A percentile compares a stretch with the other conserved stretches of the same genome.
phyloP scores from a whole-genome alignment of 2,329 filamentous ascomycete genomes.

The Venturia carpophila region DNA sequence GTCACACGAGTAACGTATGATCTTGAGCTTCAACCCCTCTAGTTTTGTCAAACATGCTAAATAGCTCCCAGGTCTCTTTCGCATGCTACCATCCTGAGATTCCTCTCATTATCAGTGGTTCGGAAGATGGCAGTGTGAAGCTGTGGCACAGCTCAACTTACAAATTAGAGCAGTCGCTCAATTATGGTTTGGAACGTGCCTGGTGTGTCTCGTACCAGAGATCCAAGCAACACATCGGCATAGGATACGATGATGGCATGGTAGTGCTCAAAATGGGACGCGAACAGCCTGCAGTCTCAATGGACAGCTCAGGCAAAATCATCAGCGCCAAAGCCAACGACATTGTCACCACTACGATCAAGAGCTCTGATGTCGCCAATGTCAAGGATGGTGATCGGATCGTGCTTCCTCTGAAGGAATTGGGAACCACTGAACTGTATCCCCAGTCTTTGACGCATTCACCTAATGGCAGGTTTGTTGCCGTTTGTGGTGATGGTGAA shows the following conservation, averaged over 20 bases:
- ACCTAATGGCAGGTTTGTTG: conserved; percentile 87
- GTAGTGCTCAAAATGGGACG: conserved; percentile 97
- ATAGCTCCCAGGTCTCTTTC: conserved; percentile 42
- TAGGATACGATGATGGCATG: conserved; percentile 95
- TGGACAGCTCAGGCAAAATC: conserved; percentile 92
- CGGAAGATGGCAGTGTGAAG: conserved; percentile 93
- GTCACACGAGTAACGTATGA: conserved; percentile 13
- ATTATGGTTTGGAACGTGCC: conserved; percentile 89
- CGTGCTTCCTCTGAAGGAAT: conserved; percentile 80
- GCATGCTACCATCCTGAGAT: conserved; percentile 96
- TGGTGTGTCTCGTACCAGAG: conserved; percentile 98
- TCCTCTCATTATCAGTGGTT: conserved; percentile 94
- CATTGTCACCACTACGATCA: conserved; percentile 12
- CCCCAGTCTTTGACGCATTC: conserved; percentile 91
- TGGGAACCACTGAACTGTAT: conserved; percentile 94
- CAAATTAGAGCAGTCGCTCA: conserved; percentile 87
- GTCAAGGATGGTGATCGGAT: conserved; percentile 82
- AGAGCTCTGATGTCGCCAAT: not conserved
- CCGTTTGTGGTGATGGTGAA: conserved; percentile 90
- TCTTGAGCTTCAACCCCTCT: not conserved
- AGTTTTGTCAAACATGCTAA: not conserved
- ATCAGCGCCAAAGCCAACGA: conserved; percentile 69
- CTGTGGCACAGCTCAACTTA: conserved; percentile 99
- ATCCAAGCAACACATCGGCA: conserved; percentile 86
- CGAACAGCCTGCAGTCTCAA: conserved; percentile 94